phyloP scores from a whole-genome alignment of 352 stramenopile species.

The Phytophthora sp. region DNA sequence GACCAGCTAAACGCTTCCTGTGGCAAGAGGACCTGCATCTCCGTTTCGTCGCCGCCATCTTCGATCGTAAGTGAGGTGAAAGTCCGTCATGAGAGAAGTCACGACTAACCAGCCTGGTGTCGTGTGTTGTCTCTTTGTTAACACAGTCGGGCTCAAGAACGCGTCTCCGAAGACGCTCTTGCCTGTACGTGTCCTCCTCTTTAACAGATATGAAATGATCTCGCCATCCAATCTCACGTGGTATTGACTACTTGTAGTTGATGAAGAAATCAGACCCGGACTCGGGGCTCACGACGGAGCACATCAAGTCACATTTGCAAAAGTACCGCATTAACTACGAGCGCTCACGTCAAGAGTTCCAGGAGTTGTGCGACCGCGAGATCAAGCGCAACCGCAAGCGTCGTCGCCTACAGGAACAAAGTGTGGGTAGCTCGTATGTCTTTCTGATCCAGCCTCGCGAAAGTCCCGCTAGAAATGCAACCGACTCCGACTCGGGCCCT shows the following conservation, averaged over 20 bases:
- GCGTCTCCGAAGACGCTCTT: conserved; percentile 76
- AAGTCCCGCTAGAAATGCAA: conserved; percentile 13
- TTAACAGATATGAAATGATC: conserved; percentile 1
- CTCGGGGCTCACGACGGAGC: conserved; percentile 74
- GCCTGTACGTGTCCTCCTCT: conserved; percentile 36
- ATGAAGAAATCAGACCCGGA: conserved; percentile 55
- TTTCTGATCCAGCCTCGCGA: conserved; percentile 45
- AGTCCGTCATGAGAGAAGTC: not conserved
- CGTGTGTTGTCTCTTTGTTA: conserved; percentile 1
- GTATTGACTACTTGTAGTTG: conserved; percentile 37
- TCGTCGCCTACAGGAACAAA: conserved; percentile 30
- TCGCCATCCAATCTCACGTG: not conserved
- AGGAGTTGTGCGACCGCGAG: conserved; percentile 75
- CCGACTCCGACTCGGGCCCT: not conserved
- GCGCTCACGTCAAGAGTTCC: conserved; percentile 72
- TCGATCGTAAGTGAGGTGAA: conserved; percentile 67
- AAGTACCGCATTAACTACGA: conserved; percentile 88
- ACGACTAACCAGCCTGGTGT: conserved; percentile 1
- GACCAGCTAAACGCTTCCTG: conserved; percentile 75
- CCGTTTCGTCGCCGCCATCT: conserved; percentile 84
- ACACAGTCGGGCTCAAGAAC: conserved; percentile 79
- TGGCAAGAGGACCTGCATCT: conserved; percentile 84
- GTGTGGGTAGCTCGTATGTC: conserved; percentile 38
- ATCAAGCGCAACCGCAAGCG: conserved; percentile 50
- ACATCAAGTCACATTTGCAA: conserved; percentile 86